Conservation (phyloP, 2,329 filamentous ascomycete genomes). For the Trichoderma koningii region DNA sequence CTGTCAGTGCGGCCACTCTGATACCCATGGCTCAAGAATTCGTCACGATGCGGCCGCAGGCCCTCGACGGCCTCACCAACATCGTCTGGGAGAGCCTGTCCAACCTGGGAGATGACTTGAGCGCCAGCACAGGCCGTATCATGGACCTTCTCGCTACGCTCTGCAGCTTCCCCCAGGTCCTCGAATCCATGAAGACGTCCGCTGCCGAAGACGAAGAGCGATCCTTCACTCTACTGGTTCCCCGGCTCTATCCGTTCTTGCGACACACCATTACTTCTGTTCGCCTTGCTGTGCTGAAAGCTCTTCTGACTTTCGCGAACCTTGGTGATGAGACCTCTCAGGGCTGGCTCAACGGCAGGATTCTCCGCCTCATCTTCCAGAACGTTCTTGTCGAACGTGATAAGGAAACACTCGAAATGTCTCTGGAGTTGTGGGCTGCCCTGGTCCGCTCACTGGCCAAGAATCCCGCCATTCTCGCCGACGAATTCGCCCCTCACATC, state of each 20-base stretch:
- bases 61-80: conserved; percentile 79
- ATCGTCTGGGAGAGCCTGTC: conserved; percentile 98
- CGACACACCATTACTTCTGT: conserved; percentile 97
- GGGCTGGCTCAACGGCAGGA: conserved; percentile 90
- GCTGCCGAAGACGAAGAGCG: conserved; percentile 80
- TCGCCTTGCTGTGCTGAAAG: conserved; percentile 87
- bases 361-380: conserved; percentile 87
- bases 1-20: conserved; percentile 94
- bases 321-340: conserved; percentile 78
- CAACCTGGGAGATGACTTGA: conserved; percentile 94
- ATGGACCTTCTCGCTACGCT: conserved; percentile 97
- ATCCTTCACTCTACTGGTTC: conserved; percentile 89
- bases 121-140: conserved; percentile 94
- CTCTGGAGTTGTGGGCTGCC: conserved; percentile 83
- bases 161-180: conserved; percentile 88
- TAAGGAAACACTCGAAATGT: conserved; percentile 76
- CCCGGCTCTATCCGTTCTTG: conserved; percentile 91
- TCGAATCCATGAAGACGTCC: conserved; percentile 91
- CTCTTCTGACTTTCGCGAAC: conserved; percentile 87
- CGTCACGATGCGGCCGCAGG: conserved; percentile 76
- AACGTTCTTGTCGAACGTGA: conserved; percentile 94
- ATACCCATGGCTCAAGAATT: conserved; percentile 97
- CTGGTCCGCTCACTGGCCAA: conserved; percentile 70
- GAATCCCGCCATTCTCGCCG: conserved; percentile 64
- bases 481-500: conserved; percentile 74